Base-by-base conservation (phyloP, 768 basidiomycete genomes). In the Panaeolus cyanescens region DNA sequence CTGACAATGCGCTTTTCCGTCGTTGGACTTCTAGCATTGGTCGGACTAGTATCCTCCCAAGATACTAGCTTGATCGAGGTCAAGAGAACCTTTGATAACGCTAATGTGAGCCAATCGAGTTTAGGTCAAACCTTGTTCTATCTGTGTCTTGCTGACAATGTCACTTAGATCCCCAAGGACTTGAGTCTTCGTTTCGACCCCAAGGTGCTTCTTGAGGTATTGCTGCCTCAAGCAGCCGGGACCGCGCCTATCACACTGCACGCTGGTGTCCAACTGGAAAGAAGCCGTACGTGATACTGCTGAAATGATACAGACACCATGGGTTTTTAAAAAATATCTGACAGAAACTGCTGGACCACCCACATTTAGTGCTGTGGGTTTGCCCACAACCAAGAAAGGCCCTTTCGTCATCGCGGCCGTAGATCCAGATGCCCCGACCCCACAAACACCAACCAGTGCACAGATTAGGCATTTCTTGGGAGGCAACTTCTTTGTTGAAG, bases 391-490 rank as follows among this genome's bases (percentile, higher is more conserved):
- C 1, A 50, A 50, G 25, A 50, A 50, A 50, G 80, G 79, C 1
- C 79, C 80, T 0, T 82, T 81, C 66, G 77, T 83, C 13, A 61
- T 83, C 13, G 77, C 76, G 2, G 64, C 74, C 4, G 76, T 82
- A 1, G 81, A 82, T 56, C 81, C 79, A 3, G 81, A 83, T 65
- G 80, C 79, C 12, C 81, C 81, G 15, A 80, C 79, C 8, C 81
- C 81, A 0, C 76, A 79, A 59, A 67, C 58, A 6, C 79, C 78
- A 4, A 79, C 75, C 2, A 54, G 10, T 10, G 70, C 79, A 0
- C 78, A 81, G 59, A 77, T 81, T 45, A 74, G 80, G 5, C 81
- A 83, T 61, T 81, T 80, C 72, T 71, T 83, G 0, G 79, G 78
- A 3, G 75, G 77, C 0, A 72, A 78, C 61, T 81, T 77, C 64